Percentiles rank a stretch among this genome's conserved stretches.
Evolutionary conservation across 352 stramenopile genomes (phyloP).

Genomic region (Aphanomyces euteiches): DNA sequence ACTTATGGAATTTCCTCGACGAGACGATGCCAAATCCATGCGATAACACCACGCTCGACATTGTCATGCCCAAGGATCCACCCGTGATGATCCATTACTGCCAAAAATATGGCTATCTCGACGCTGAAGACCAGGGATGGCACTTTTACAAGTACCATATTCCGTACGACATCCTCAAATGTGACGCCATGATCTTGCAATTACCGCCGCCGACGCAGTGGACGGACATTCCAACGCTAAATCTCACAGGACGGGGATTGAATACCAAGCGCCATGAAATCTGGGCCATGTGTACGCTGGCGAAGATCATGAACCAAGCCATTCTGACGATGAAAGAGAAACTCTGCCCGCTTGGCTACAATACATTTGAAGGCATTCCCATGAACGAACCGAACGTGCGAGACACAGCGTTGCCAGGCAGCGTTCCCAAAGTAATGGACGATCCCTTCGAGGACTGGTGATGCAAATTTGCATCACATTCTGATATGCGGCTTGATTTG

Average conservation of each 20-base stretch:
- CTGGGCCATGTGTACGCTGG: slow-evolving; percentile 42
- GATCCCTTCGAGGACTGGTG: no score
- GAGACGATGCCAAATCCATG: slow-evolving; percentile 41
- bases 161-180: slow-evolving; percentile 46
- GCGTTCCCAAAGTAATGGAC: no score
- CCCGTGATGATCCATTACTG: slow-evolving; percentile 53
- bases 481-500: no score
- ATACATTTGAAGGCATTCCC: slow-evolving; percentile 40
- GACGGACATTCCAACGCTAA: slow-evolving; percentile 32
- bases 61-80: slow-evolving; percentile 43
- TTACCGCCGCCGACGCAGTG: slow-evolving; percentile 44
- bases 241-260: not conserved
- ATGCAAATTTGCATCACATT: no score
- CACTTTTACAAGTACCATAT: slow-evolving; percentile 57
- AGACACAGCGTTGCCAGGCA: not conserved
- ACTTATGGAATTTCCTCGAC: slow-evolving; percentile 40
- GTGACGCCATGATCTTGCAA: slow-evolving; percentile 42
- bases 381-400: slow-evolving; percentile 13
- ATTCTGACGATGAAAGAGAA: slow-evolving; percentile 46
- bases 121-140: slow-evolving; percentile 40
- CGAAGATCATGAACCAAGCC: slow-evolving; percentile 46
- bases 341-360: slow-evolving; percentile 44
- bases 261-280: slow-evolving; percentile 41
- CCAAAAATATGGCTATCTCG: slow-evolving; percentile 44
- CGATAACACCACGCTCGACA: slow-evolving; percentile 31